Base-by-base conservation (phyloP, 345 rosid species). In the Salix viminalis region DNA sequence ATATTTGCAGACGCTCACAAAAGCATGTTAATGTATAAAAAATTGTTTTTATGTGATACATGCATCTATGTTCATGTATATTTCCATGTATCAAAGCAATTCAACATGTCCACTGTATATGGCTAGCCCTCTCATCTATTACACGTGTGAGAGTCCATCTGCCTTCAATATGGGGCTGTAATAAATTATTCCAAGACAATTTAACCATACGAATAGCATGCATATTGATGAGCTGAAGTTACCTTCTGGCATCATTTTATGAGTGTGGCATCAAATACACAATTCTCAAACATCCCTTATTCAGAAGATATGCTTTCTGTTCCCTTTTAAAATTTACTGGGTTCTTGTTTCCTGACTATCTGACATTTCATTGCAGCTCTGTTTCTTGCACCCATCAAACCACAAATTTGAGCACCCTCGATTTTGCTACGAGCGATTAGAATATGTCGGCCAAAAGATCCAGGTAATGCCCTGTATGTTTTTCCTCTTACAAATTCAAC, bases 301-400 rank as follows among this genome's bases (percentile, higher is more conserved):
- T 28, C 11, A 28, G 21, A 74, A 32, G 18, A 48, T 13, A 21
- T 6, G 6, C 58, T 65, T 18, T 64, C 8, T 70, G n/a, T 68
- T 37, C 66, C 16, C 69, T 72, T 71, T 32, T 32, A 32, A 32
- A 32, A 32, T 32, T 32, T 32, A 32, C 34, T 32, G 54, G 15
- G 32, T 68, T 23, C 44, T 70, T 61, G 52, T 71, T 74, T 78
- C 62, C 73, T 81, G 24, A 67, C 18, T 44, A 7, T 79, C 62
- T 75, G 19, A 68, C 46, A 15, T 70, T 80, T 66, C 32, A 44
- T 28, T 79, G 74, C 94, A 95, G 96, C 96, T 95, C 78, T 90
- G 94, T 86, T 96, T 96, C 90, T 71, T 96, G 90, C 99, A 96
- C 81, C 99, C 99, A 64, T 96, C 99, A 69, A 96, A 93, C 72